A percentile compares a stretch with the other conserved stretches of the same genome.
Conservation (phyloP, 208 protist genomes). For the Eutreptiella sp. region DNA sequence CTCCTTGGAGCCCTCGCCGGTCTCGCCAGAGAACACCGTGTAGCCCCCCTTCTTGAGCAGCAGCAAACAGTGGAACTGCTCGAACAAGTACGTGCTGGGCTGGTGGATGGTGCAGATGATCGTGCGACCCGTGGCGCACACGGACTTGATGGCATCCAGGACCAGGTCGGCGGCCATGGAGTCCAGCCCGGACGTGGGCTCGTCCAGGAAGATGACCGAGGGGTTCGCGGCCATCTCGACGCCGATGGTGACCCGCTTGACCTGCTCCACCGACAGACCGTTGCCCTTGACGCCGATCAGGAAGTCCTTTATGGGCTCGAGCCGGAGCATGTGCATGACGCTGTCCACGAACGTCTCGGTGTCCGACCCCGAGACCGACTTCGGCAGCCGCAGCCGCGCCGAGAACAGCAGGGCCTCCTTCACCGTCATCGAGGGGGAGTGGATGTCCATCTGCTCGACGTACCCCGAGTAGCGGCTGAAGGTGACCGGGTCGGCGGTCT, state of each 20-base stretch:
- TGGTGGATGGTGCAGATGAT: slow-evolving; percentile 26
- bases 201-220: slow-evolving; percentile 44
- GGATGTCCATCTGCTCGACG: slow-evolving; percentile 70
- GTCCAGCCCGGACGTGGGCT: slow-evolving; percentile 45
- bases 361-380: too few relatives aligned
- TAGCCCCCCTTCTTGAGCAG: slow-evolving; percentile 16
- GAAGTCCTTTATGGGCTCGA: too few relatives aligned
- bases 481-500: slow-evolving; percentile 45
- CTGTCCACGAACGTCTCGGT: too few relatives aligned
- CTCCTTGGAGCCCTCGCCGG: too few relatives aligned
- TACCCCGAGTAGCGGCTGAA: slow-evolving; percentile 61
- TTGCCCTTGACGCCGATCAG: too few relatives aligned
- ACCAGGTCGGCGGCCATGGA: slow-evolving; percentile 23
- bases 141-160: neutral
- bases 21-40: too few relatives aligned
- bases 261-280: too few relatives aligned
- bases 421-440: slow-evolving; percentile 55
- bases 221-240: slow-evolving; percentile 42
- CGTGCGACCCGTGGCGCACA: slow-evolving; percentile 24
- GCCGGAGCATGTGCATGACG: too few relatives aligned
- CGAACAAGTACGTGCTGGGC: slow-evolving; percentile 52
- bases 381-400: slow-evolving; percentile 60
- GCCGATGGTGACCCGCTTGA: slow-evolving; percentile 53
- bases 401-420: slow-evolving; percentile 63
- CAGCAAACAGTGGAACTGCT: slow-evolving; percentile 47